A percentile compares a stretch with the other conserved stretches of the same genome.
Conservation (phyloP, 2,329 filamentous ascomycete genomes). For the Chaetomium sp. region DNA sequence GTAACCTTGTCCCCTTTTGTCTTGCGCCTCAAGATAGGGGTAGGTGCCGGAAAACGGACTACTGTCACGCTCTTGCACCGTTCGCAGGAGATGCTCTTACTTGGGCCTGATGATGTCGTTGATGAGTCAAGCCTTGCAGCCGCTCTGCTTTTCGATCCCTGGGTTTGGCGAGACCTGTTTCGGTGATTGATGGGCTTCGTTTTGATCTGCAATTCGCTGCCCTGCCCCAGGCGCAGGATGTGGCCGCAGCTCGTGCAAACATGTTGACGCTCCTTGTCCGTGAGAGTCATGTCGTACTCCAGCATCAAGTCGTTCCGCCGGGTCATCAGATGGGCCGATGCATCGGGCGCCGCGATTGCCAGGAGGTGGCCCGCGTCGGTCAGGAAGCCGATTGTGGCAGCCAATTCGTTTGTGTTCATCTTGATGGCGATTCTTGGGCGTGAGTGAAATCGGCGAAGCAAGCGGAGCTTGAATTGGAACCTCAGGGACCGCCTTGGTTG, state of each 20-base stretch:
- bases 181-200: conserved; percentile 36
- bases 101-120: conserved; percentile 19
- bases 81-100: conserved; percentile 40
- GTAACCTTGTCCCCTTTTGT: conserved; percentile 25
- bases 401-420: conserved; percentile 15
- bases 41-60: conserved; percentile 35
- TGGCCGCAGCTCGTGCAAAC: conserved; percentile 55
- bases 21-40: conserved; percentile 24
- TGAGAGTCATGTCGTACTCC: conserved; percentile 37
- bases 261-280: conserved; percentile 47
- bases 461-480: neutral
- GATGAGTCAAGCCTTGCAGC: neutral
- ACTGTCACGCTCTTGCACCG: conserved; percentile 40
- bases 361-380: conserved; percentile 56
- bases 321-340: conserved; percentile 54
- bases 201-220: conserved; percentile 36
- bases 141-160: conserved; percentile 9
- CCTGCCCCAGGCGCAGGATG: conserved; percentile 50
- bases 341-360: conserved; percentile 44
- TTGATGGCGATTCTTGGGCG: neutral
- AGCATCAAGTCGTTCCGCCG: conserved; percentile 44
- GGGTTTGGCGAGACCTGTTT: conserved; percentile 30
- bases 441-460: neutral
- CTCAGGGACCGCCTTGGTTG: no score
- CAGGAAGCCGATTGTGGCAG: conserved; percentile 37